Evolutionary conservation across 352 stramenopile genomes (phyloP).

Genomic region (Globisporangium heterothallicum): DNA sequence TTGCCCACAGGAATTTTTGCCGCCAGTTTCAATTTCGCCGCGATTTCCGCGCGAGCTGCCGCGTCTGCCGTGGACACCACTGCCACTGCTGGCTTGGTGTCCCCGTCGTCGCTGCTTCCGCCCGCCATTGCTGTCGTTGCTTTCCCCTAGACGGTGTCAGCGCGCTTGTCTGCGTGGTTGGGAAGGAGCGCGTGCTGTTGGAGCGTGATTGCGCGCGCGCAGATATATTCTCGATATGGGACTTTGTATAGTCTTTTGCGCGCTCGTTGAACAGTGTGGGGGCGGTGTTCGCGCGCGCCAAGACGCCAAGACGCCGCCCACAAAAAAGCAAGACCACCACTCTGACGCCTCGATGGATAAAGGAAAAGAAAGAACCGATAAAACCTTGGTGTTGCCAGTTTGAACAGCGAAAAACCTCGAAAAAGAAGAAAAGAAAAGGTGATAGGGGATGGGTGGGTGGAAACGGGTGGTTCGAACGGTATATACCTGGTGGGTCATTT

Average conservation of each 20-base stretch:
- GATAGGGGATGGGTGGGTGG: too few relatives aligned
- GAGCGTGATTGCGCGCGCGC: not conserved
- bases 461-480: not conserved
- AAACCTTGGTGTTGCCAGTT: not conserved
- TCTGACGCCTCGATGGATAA: too few relatives aligned
- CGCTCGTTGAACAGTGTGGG: not conserved
- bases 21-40: conserved; percentile 17
- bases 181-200: conserved; percentile 8
- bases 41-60: conserved; percentile 14
- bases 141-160: conserved; percentile 2
- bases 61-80: conserved; percentile 12
- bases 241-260: conserved; percentile 4
- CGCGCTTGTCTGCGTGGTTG: not conserved
- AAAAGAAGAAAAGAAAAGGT: not conserved
- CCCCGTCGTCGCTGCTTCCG: not conserved
- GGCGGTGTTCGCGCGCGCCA: not conserved
- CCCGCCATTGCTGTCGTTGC: not conserved
- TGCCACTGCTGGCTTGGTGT: not conserved
- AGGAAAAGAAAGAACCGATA: conserved; percentile 3
- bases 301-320: too few relatives aligned
- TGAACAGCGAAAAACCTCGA: conserved; percentile 2
- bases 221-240: conserved; percentile 5
- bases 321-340: conserved; percentile 5
- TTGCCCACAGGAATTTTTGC: conserved; percentile 5
- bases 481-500: not conserved